Percentiles rank a stretch among this genome's conserved stretches.
Conservation (phyloP, 768 basidiomycete genomes). For the Tylopilus sp. region DNA sequence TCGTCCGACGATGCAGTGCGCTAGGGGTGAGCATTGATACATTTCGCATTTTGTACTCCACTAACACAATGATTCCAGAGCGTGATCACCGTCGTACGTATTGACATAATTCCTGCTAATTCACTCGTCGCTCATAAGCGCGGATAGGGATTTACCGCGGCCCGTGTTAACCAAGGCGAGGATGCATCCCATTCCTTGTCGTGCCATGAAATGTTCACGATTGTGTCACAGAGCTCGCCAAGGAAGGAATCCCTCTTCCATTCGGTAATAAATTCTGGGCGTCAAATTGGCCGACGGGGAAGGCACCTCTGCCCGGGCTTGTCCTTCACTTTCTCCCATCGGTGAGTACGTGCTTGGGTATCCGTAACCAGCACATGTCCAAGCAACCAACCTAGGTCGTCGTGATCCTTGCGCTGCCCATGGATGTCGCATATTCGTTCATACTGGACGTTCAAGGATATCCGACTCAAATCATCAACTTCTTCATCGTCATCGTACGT, state of each 20-base stretch:
- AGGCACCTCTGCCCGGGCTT: slow-evolving; percentile 51
- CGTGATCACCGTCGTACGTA: slow-evolving; percentile 30
- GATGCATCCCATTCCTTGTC: not conserved
- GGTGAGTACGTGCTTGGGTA: slow-evolving; percentile 21
- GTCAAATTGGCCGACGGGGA: slow-evolving; percentile 57
- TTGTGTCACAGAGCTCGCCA: slow-evolving; percentile 45
- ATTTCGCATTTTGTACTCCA: not conserved
- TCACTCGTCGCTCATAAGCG: not conserved
- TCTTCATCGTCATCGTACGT: slow-evolving; percentile 51
- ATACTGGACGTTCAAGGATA: slow-evolving; percentile 51
- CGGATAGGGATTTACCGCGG: slow-evolving; percentile 45
- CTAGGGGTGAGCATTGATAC: slow-evolving; percentile 26
- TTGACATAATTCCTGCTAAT: not conserved
- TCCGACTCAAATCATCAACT: slow-evolving; percentile 51
- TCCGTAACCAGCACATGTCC: not conserved
- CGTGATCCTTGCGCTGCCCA: slow-evolving; percentile 51
- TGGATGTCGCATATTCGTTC: slow-evolving; percentile 53
- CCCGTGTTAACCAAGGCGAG: slow-evolving; percentile 51
- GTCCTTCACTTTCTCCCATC: slow-evolving; percentile 54
- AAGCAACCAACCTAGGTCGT: slow-evolving; percentile 37
- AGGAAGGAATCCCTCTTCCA: slow-evolving; percentile 59
- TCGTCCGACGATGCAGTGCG: slow-evolving; percentile 23
- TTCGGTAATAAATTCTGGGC: slow-evolving; percentile 60
- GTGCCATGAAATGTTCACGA: not conserved
- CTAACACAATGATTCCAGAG: slow-evolving; percentile 17